Evolutionary conservation across 169 alveolate species (phyloP), one percentile per base, ranked within the genome.

Genomic region (Perkinsus chesapeaki): DNA sequence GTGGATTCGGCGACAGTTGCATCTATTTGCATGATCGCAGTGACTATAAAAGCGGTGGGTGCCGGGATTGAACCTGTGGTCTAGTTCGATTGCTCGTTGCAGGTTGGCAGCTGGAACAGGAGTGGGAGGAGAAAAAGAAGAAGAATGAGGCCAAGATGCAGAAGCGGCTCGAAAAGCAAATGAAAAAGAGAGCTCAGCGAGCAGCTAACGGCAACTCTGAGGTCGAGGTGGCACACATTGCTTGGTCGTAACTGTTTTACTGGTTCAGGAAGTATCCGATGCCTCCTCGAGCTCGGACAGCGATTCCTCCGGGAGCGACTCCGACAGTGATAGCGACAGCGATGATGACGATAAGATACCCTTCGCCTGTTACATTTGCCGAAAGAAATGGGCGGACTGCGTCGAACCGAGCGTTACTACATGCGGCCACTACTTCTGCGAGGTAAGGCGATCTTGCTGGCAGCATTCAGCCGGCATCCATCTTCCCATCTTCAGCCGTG

Each of bases 1-100:
- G 99, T 93, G 97, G 97, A 19, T 97, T 96, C 93, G 99, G 99
- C 90, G 98, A 97, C 91, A 94, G 97, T 39, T 97, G 99, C 93
- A 93, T 96, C 37, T 97, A 96, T 92, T 93, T 97, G 39, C 99
- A 97, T 94, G 98, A 97, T 94, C 95, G 99, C 91, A 94, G 97
- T 91, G 99, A 97, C 93, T 97, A 96, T 91, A 97, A 96, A 39
- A 43, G 95, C 37, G 98, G 99, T 48, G 96, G 97, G 98, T 95
- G 95, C 92, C 19, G 95, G 39, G 98, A 97, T 48, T n/a, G n/a
- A 16, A 43, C 5, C 16, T 60, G 27, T 1, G 12, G 82, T 20
- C 82, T 34, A 60, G 5, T 5, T 9, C 5, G 60, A 43, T 60
- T 60, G 82, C 37, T 60, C 31, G 82, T 20, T 60, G 82, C 97